phyloP scores from a whole-genome alignment of 306 rosid genomes.

The Lupinus albus region DNA sequence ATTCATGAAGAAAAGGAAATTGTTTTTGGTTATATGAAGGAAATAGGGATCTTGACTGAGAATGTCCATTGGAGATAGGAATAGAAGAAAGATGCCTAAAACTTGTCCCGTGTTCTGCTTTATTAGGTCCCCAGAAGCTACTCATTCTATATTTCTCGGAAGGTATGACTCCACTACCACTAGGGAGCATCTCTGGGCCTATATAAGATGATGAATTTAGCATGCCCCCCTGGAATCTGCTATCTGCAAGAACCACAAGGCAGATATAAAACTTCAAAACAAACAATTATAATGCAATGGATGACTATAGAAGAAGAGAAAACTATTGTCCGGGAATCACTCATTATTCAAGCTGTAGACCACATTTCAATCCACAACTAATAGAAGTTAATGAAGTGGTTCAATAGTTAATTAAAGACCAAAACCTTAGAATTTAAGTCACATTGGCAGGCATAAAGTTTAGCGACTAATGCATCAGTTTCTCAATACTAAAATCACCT shows the following conservation, averaged over 20 bases:
- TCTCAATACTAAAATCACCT: conserved; percentile 10
- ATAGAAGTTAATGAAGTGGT: neutral
- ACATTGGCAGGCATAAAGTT: conserved; percentile 1
- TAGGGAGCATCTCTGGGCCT: conserved; percentile 67
- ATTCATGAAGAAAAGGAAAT: conserved; percentile 59
- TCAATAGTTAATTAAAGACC: neutral
- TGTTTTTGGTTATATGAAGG: conserved; percentile 52
- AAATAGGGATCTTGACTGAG: conserved; percentile 50
- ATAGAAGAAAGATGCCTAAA: conserved; percentile 48
- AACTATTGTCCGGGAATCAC: conserved; percentile 17
- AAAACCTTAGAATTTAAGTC: conserved; percentile 5
- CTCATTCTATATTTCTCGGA: conserved; percentile 52
- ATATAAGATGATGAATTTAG: conserved; percentile 59
- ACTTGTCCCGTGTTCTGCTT: conserved; percentile 53
- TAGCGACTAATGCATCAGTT: conserved; percentile 12
- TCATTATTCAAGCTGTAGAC: conserved; percentile 3
- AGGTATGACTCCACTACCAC: conserved; percentile 44
- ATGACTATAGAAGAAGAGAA: conserved; percentile 27
- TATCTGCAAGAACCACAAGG: conserved; percentile 51
- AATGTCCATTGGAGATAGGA: conserved; percentile 51
- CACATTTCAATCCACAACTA: conserved; percentile 11
- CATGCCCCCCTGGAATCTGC: conserved; percentile 56
- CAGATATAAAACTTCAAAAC: conserved; percentile 14
- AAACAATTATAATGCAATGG: conserved; percentile 21
- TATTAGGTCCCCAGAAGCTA: conserved; percentile 55